Base-by-base conservation (phyloP, 192 early-diverging fungal genomes). In the Coemansia pectinata region DNA sequence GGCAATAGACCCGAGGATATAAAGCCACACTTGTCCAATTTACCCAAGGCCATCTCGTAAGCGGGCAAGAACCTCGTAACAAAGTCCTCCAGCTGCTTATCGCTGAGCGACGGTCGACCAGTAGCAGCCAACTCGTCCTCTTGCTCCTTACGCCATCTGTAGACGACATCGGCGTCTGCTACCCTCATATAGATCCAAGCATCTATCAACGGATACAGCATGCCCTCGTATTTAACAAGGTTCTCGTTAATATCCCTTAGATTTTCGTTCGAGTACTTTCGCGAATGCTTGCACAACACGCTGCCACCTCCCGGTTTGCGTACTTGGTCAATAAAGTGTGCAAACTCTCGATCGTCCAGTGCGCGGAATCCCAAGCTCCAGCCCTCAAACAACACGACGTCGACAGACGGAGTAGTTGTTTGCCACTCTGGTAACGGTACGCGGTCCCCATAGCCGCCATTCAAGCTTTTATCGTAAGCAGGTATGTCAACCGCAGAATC, bases 351-450 rank as follows among this genome's bases (percentile, higher is more conserved):
- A 14, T 58, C 14, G 61, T 72, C 71, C 31, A 94, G 71, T 1
- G 87, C 67, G 44, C 89, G 92, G 70, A 97, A 98, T 1, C 95
- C 96, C 9, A 96, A 66, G 40, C 86, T 92, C 95, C 96, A 98
- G 0, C 95, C 97, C 74, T 98, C 97, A 70, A 97, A 91, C 36
- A 98, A 71, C 19, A 98, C 81, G 45, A 97, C 86, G 64, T 97
- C 88, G 21, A 92, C 60, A 0, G 92, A 90, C 12, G 82, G 71
- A 5, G 66, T 42, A 0, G 82, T 84, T 17, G 25, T 61, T 2
- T 68, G 69, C 94, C 94, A 98, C 38, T 88, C 40, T 5, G 65
- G 50, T 23, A 45, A n/a, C 5, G 89, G 85, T 0, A 87, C 21
- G 10, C 93, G 87, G 69, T 98, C 95, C 2, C 96, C 96, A 19